Percentiles rank a stretch among this genome's conserved stretches.
phyloP scores from a whole-genome alignment of 2,329 filamentous ascomycete genomes.

The Ceratocystis lukuohia region DNA sequence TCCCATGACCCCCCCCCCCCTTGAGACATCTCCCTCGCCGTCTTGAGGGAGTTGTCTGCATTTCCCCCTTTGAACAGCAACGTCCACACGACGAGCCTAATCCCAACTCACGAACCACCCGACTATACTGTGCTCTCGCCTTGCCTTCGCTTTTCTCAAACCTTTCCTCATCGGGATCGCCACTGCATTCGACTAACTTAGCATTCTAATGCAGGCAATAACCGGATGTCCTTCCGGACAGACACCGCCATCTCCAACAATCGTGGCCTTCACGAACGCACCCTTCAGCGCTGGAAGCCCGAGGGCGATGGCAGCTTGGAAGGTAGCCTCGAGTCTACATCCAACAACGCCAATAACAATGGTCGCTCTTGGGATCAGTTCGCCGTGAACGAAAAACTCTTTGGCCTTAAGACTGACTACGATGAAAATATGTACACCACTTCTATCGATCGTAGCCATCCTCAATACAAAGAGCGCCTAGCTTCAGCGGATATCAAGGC shows the following conservation, averaged over 20 bases:
- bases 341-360: constrained; percentile 18
- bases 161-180: no score
- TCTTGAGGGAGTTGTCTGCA: not conserved
- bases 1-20: not conserved
- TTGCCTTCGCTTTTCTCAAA: not conserved
- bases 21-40: not conserved
- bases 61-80: not conserved
- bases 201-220: constrained; percentile 36
- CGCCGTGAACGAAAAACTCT: constrained; percentile 72
- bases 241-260: constrained; percentile 76
- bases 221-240: constrained; percentile 61
- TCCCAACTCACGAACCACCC: not conserved
- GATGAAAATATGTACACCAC: constrained; percentile 94
- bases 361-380: constrained; percentile 74
- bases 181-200: constrained; percentile 6
- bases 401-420: constrained; percentile 80
- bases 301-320: constrained; percentile 47
- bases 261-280: constrained; percentile 54
- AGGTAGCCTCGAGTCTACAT: constrained; percentile 54
- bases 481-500: constrained; percentile 73
- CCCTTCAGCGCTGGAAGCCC: constrained; percentile 71
- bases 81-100: not conserved
- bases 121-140: not conserved
- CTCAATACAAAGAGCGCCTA: constrained; percentile 63
- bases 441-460: constrained; percentile 68